Conservation (phyloP, 2,329 filamentous ascomycete species). For the Ophiocordyceps polyrhachis-furcata region DNA sequence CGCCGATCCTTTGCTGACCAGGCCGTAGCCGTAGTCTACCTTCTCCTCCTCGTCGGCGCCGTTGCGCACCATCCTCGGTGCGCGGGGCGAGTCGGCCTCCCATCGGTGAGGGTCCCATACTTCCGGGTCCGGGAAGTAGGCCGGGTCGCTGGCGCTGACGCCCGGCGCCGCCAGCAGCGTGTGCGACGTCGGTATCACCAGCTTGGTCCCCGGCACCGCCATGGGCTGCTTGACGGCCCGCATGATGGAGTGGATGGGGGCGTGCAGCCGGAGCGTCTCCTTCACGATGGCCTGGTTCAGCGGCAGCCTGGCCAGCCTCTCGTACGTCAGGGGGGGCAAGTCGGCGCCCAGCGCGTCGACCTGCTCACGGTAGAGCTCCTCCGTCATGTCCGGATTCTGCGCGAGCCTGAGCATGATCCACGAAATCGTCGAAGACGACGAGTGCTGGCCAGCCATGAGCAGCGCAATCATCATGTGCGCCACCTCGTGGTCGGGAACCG, state of each 20-base stretch:
- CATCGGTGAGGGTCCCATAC: slow-evolving; percentile 85
- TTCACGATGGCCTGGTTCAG: slow-evolving; percentile 75
- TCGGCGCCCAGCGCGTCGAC: slow-evolving; percentile 51
- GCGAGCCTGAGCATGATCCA: slow-evolving; percentile 77
- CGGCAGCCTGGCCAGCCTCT: slow-evolving; percentile 59
- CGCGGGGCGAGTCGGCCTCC: slow-evolving; percentile 46
- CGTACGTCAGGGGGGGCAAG: slow-evolving; percentile 57
- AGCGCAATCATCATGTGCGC: slow-evolving; percentile 91
- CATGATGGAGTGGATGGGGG: slow-evolving; percentile 89
- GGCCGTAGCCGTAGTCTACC: slow-evolving; percentile 83
- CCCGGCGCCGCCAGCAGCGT: slow-evolving; percentile 72
- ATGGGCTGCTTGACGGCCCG: slow-evolving; percentile 81
- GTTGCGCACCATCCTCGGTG: slow-evolving; percentile 24
- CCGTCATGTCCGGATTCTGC: slow-evolving; percentile 54
- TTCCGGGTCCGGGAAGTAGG: slow-evolving; percentile 66
- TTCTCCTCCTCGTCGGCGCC: slow-evolving; percentile 48
- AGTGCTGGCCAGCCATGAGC: slow-evolving; percentile 84
- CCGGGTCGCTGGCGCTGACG: slow-evolving; percentile 51
- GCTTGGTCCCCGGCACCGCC: slow-evolving; percentile 65
- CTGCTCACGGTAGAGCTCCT: slow-evolving; percentile 75
- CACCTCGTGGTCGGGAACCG: slow-evolving; percentile 66
- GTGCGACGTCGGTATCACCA: slow-evolving; percentile 63
- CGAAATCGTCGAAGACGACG: slow-evolving; percentile 63
- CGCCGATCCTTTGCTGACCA: slow-evolving; percentile 76
- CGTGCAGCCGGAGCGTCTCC: slow-evolving; percentile 79